Evolutionary conservation across 2,329 filamentous ascomycete genomes (phyloP), one percentile per base, ranked within the genome.

Genomic region (Allantophomopsis lycopodina): DNA sequence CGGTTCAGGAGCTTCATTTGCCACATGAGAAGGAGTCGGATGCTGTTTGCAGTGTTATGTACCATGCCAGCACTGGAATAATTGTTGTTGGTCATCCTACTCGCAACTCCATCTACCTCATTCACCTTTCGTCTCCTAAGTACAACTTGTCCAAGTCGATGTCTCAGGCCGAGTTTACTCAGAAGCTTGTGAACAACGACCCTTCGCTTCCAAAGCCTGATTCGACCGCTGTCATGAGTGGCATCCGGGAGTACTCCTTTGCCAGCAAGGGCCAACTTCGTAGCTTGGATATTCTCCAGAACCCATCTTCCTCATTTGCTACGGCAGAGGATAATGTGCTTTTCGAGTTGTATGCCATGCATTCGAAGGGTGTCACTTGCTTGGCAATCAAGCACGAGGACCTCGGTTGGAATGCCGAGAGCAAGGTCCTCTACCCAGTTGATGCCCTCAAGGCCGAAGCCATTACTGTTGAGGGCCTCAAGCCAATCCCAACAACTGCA

Each of bases 271-370:
- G 91, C 12, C 71, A 85, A 49, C 73, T 98, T 38, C 78, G 91
- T 57, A 96, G 89, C 56, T 65, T 98, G 41, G 87, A 94, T 53
- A 85, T 98, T 53, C 71, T 96, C 18, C 76, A 79, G 52, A 79
- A 71, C 49, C 77, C 82, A 28, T 73, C 79, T 40, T 72, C 76
- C 45, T 62, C 69, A 6, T 68, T 76, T 43, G 72, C 74, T 32
- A 67, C 67, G 17, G 58, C 61, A 15, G 77, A 77, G 14, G 82
- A 91, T 46, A 75, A 76, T 13, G 77, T 80, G 0, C 64, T 95
- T 12, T 96, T 98, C 53, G 91, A 98, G 64, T 70, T 98, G 8
- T 98, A 98, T 57, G 83, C 86, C 23, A 94, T 95, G 81, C 89
- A 98, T 60, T 95, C 91, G 10, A 93, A 87, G 63, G 91, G 91